These are phyloP conservation scores for Venturiaceae sp. DNA, from an alignment of 2,329 filamentous ascomycete genomes.

Conservation along the genomic window DNA sequence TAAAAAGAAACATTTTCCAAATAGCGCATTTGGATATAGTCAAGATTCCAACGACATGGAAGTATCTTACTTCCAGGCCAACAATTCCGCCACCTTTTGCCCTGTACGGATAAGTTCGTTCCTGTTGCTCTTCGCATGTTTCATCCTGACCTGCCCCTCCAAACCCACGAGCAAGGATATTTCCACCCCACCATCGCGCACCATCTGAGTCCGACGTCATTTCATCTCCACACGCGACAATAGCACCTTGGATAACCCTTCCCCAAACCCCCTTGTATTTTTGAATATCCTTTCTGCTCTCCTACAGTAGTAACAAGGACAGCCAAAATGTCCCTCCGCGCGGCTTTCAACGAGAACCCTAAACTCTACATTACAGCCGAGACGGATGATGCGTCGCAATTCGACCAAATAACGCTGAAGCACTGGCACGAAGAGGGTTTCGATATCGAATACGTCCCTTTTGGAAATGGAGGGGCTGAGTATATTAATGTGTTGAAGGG, in stretches of 20 bases:
- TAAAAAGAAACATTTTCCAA: no score
- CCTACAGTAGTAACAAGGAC: no score
- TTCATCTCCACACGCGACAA: no score
- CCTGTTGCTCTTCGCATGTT: no score
- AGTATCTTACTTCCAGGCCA: no score
- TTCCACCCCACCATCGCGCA: neutral
- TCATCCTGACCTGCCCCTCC: neutral
- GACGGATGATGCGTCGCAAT: slow-evolving; percentile 32
- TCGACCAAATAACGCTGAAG: slow-evolving; percentile 43
- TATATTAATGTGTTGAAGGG: slow-evolving; percentile 41
- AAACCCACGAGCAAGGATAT: neutral
- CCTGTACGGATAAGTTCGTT: no score
- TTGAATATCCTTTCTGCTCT: no score
- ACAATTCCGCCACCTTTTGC: no score
- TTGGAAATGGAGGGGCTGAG: slow-evolving; percentile 37
- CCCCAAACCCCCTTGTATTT: no score
- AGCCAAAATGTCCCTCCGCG: slow-evolving; percentile 1
- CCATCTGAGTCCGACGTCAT: neutral
- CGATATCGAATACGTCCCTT: slow-evolving; percentile 45
- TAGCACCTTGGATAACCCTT: no score
- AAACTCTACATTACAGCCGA: slow-evolving; percentile 40
- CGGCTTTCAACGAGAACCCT: slow-evolving; percentile 2
- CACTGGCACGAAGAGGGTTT: slow-evolving; percentile 54
- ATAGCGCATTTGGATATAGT: no score
- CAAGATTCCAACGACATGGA: no score